These are phyloP conservation scores for Lactarius hengduanensis DNA, from an alignment of 768 basidiomycete genomes.

Conservation along the genomic window DNA sequence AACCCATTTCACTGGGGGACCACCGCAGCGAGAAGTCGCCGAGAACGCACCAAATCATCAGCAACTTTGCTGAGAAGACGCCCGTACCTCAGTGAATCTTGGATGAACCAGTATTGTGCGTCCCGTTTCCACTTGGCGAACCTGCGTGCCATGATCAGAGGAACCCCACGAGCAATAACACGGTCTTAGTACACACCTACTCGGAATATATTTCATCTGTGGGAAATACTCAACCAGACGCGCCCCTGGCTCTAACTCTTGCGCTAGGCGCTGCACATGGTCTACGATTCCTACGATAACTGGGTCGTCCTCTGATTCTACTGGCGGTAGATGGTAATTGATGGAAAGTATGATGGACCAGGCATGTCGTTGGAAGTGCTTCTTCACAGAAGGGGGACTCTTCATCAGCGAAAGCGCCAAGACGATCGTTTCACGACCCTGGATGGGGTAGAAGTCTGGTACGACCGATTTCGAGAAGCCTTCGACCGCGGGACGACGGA, in stretches of 20 bases:
- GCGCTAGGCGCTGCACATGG: neutral
- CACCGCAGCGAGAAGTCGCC: neutral
- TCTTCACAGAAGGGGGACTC: conserved; percentile 34
- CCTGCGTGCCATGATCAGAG: too few relatives aligned
- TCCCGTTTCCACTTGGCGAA: too few relatives aligned
- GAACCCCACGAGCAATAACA: too few relatives aligned
- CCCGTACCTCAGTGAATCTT: too few relatives aligned
- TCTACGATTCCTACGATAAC: neutral
- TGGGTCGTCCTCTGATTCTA: conserved; percentile 19
- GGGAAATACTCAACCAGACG: too few relatives aligned
- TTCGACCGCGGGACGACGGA: neutral
- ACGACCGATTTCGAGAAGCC: neutral
- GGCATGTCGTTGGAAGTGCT: conserved; percentile 32
- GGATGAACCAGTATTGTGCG: too few relatives aligned
- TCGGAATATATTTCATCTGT: too few relatives aligned
- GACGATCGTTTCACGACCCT: neutral
- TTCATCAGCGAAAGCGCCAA: conserved; percentile 27
- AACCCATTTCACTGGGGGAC: neutral
- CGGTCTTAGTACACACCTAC: too few relatives aligned
- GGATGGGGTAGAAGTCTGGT: neutral
- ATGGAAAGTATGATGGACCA: conserved; percentile 32
- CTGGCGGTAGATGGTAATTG: conserved; percentile 7
- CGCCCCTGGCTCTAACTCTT: neutral
- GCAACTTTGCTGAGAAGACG: too few relatives aligned
- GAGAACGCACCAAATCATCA: neutral